These are phyloP conservation scores for Chalciporus pseudorubinellus DNA, from an alignment of 768 basidiomycete species.

Conservation along the genomic window DNA sequence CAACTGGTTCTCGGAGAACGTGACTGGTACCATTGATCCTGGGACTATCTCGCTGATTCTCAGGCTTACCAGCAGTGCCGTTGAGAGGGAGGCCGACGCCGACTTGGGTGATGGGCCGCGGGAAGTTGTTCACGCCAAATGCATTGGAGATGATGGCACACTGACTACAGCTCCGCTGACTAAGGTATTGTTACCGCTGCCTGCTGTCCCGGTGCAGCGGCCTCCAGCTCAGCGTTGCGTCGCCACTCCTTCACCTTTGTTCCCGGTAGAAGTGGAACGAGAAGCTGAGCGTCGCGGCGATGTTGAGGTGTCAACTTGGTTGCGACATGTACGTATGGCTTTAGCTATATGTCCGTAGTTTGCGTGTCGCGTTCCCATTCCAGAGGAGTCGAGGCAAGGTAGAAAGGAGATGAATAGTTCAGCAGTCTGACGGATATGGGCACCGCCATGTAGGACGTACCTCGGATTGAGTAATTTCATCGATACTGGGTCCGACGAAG, in stretches of 20 bases:
- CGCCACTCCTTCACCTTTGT: constrained; percentile 27
- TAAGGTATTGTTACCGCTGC: too few relatives aligned
- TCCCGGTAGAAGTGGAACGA: constrained; percentile 24
- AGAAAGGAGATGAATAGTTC: too few relatives aligned
- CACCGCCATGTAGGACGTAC: constrained; percentile 44
- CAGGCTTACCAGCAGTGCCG: neutral
- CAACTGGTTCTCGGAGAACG: neutral
- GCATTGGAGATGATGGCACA: too few relatives aligned
- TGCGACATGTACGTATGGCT: constrained; percentile 28
- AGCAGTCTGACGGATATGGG: neutral
- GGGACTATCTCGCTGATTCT: neutral
- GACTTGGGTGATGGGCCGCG: neutral
- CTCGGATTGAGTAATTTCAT: constrained; percentile 54
- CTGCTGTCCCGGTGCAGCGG: too few relatives aligned
- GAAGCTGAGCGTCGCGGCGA: constrained; percentile 25
- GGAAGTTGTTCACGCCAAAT: neutral
- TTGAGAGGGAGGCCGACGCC: neutral
- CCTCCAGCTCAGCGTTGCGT: constrained; percentile 13
- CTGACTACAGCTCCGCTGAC: too few relatives aligned
- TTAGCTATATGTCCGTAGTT: constrained; percentile 22
- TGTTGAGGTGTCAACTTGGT: constrained; percentile 22
- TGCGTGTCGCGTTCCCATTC: too few relatives aligned
- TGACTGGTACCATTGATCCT: neutral
- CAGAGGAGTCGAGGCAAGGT: too few relatives aligned
- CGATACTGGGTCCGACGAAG: constrained; percentile 75